These are phyloP conservation scores for Fraxinus paxiana DNA, from an alignment of 305 asterid species.

Conservation along the genomic window DNA sequence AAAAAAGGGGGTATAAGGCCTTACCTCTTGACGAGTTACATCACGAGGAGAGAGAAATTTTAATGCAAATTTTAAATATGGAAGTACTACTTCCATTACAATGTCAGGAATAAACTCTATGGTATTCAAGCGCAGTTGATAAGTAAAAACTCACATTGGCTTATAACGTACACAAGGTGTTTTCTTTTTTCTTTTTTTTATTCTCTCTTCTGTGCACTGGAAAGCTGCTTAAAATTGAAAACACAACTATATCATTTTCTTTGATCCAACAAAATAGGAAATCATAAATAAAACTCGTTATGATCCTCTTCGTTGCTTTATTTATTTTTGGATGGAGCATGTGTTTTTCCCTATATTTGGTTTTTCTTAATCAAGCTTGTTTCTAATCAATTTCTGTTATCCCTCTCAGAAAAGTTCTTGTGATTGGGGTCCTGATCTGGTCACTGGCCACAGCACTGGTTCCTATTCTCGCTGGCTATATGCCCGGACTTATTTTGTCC, in stretches of 20 bases:
- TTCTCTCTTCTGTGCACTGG: neutral
- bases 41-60: neutral
- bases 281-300: conserved; percentile 1
- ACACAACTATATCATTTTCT: neutral
- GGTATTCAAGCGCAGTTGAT: neutral
- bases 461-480: conserved; percentile 79
- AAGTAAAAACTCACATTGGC: neutral
- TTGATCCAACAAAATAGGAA: conserved; percentile 16
- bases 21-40: neutral
- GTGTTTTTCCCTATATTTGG: neutral
- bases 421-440: conserved; percentile 83
- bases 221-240: neutral
- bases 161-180: neutral
- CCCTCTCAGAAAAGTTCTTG: conserved; percentile 72
- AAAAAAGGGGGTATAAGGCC: neutral
- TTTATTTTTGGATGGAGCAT: neutral
- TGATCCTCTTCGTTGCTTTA: neutral
- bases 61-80: neutral
- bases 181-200: neutral
- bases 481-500: conserved; percentile 86
- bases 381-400: conserved; percentile 15
- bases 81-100: neutral
- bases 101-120: neutral
- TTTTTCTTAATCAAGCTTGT: conserved; percentile 12
- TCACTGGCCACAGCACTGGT: conserved; percentile 83